A percentile compares a stretch with the other conserved stretches of the same genome.
Conservation (phyloP, 768 basidiomycete species). For the Amanita inopinata region DNA sequence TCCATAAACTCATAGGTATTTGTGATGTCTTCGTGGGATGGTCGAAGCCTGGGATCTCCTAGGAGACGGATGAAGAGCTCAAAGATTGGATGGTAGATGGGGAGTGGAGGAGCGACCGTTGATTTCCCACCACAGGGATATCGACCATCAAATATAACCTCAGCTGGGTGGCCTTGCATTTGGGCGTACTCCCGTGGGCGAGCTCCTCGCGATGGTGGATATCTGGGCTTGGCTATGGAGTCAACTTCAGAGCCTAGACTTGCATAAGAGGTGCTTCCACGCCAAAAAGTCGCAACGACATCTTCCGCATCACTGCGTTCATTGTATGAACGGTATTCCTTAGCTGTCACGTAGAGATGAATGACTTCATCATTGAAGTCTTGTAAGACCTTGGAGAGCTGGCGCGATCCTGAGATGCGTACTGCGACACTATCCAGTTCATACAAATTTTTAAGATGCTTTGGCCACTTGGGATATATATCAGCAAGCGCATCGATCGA, state of each 20-base stretch:
- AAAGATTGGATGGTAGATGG: constrained; percentile 20
- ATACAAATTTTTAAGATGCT: background rate
- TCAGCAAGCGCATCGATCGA: background rate
- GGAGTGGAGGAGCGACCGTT: constrained; percentile 15
- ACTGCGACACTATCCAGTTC: background rate
- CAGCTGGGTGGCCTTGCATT: background rate
- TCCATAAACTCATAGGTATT: constrained; percentile 10
- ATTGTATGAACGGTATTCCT: background rate
- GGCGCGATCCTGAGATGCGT: background rate
- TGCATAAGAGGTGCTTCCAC: too few relatives aligned
- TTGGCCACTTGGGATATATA: background rate
- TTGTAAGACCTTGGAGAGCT: background rate
- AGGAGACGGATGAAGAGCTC: constrained; percentile 14
- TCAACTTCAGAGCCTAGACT: too few relatives aligned
- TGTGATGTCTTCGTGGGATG: constrained; percentile 9
- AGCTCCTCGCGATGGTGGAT: too few relatives aligned
- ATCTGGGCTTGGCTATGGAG: too few relatives aligned
- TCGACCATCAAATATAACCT: constrained; percentile 12
- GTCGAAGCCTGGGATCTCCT: constrained; percentile 13
- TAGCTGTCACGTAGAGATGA: background rate
- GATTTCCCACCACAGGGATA: constrained; percentile 4
- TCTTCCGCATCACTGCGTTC: background rate
- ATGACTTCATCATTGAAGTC: background rate
- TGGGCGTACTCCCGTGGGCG: constrained; percentile 5
- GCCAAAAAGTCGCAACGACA: background rate